Conservation (phyloP, 176 grass and related monocot genomes). For the Guadua angustifolia region DNA sequence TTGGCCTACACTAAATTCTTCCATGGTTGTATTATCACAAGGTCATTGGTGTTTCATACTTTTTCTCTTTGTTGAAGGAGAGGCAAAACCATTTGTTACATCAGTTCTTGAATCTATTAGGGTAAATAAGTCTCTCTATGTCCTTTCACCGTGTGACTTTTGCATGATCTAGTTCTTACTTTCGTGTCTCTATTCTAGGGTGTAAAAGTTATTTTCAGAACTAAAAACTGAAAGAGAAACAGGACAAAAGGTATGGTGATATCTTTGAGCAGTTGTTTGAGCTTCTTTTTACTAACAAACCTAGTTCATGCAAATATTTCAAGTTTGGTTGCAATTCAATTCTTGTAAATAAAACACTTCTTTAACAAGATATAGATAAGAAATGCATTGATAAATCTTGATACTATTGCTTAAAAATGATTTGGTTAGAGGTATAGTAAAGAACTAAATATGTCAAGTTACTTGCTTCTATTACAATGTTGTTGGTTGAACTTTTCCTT, state of each 20-base stretch:
- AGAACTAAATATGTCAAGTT: background rate
- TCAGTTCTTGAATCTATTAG: conserved; percentile 90
- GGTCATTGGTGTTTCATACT: conserved; percentile 90
- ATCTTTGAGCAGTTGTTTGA: background rate
- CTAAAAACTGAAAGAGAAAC: conserved; percentile 87
- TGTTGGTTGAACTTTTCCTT: background rate
- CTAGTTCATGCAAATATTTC: background rate
- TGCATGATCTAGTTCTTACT: conserved; percentile 16
- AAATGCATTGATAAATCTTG: conserved; percentile 12
- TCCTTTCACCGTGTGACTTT: conserved; percentile 11
- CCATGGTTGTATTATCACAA: conserved; percentile 99
- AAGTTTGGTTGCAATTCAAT: background rate
- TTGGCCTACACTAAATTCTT: conserved; percentile 89
- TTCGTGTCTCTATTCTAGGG: conserved; percentile 56
- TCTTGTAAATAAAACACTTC: background rate
- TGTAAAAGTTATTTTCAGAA: conserved; percentile 96
- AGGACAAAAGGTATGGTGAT: conserved; percentile 72
- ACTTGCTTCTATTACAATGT: background rate
- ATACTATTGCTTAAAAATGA: conserved; percentile 8
- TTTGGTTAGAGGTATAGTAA: background rate
- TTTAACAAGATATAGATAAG: background rate
- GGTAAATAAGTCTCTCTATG: conserved; percentile 51
- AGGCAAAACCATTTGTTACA: conserved; percentile 84
- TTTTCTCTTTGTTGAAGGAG: conserved; percentile 97
- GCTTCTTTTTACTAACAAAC: background rate